Evolutionary conservation across 805 yeast species (phyloP), one percentile per base, ranked within the genome.

Genomic region (Saccharomycopsis sp.): DNA sequence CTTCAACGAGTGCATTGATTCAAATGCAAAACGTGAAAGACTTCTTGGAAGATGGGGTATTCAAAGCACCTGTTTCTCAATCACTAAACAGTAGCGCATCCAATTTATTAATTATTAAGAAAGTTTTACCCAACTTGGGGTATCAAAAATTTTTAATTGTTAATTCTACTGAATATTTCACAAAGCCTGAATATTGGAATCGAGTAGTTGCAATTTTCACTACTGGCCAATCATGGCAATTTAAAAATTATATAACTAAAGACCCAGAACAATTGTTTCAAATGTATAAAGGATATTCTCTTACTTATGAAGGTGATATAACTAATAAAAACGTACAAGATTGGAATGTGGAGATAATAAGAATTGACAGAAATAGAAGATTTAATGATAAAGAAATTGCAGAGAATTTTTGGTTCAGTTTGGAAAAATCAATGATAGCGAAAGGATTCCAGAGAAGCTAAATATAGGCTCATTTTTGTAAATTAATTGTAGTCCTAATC

Each of bases 181-280:
- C 85, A 20, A 90, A 89, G 60, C 95, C 96, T 3, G 97, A 93
- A 61, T 87, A 93, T 64, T 93, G 99, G 99, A 95, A 87, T 58
- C 75, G 98, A 48, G 97, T 93, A 1, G 85, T 90, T 40, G 97
- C 95, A 0, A 85, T 93, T 31, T 82, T 93, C 66, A 90, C 96
- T 14, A 90, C 97, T 8, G 99, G 99, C 9, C 98, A 93, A 66
- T 71, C 81, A 44, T 93, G 99, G 99, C 99, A 93, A 65, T 86
- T 93, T 65, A 77, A 85, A 58, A 77, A 79, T 56, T 93, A 90
- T 64, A 84, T 82, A 59, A 83, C 88, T 78, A 71, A 78, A 32
- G 77, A 81, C 44, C 96, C 98, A 2, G 78, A 82, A 48, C 69
- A 69, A 36, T 69, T 93, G 52, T 93, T 93, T 63, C 93, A 83